A percentile compares a stretch with the other conserved stretches of the same genome.
Conservation (phyloP, 108 stramenopile species). For the Conticribra guillardii region DNA sequence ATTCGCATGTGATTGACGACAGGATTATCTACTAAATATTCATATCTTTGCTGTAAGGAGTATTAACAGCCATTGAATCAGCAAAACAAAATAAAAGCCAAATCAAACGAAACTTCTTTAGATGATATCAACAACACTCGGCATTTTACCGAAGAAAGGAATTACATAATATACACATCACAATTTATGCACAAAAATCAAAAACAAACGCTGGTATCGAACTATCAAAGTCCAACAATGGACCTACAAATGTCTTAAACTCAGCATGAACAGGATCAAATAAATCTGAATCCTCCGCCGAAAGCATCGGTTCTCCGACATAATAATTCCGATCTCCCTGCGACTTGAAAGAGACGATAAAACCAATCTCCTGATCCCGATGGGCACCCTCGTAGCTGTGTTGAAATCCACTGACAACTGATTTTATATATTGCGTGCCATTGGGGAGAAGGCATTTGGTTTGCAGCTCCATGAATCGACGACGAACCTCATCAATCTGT, state of each 20-base stretch:
- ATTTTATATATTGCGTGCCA: neutral
- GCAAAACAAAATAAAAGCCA: too few species aligned
- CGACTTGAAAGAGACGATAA: neutral
- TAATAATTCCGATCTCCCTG: neutral
- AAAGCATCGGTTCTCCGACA: neutral
- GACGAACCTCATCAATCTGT: neutral
- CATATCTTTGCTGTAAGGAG: too few species aligned
- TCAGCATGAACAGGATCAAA: neutral
- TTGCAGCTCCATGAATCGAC: neutral
- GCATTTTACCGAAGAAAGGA: too few species aligned
- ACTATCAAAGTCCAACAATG: neutral
- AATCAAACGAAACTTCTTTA: too few species aligned
- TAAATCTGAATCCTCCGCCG: neutral
- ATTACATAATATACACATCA: too few species aligned
- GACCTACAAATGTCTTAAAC: neutral
- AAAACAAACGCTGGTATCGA: neutral
- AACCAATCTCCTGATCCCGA: neutral
- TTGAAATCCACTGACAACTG: neutral
- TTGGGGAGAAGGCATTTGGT: neutral
- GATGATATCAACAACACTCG: too few species aligned
- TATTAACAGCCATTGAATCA: too few species aligned
- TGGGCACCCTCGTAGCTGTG: neutral
- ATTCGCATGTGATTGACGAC: too few species aligned
- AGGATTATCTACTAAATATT: too few species aligned
- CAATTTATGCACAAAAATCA: neutral